Conservation (phyloP, 345 rosid species). For the Melaleuca quinquenervia region DNA sequence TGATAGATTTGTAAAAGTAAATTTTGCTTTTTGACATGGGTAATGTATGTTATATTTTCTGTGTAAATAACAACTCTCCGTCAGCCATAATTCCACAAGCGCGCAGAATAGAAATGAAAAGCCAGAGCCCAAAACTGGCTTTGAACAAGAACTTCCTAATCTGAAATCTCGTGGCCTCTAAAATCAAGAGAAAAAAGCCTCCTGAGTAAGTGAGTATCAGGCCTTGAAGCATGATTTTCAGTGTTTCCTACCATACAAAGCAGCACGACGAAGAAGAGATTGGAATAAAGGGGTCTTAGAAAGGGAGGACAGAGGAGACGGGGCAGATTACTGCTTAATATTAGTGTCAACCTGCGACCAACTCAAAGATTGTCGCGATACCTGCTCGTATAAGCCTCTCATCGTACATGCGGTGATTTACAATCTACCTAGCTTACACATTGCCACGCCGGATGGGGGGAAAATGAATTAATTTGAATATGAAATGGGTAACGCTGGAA, state of each 20-base stretch:
- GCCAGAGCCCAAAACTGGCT: not conserved
- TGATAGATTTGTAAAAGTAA: not conserved
- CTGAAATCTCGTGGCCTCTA: not conserved
- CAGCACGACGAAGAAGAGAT: not conserved
- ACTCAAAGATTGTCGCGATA: not conserved
- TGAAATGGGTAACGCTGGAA: not conserved
- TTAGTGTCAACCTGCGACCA: not conserved
- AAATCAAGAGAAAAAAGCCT: not conserved
- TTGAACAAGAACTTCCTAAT: not conserved
- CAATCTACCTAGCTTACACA: conserved; percentile 7
- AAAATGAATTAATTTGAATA: conserved; percentile 32
- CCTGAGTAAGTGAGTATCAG: not conserved
- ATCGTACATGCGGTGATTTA: conserved; percentile 9
- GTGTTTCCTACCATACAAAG: not conserved
- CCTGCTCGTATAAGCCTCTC: not conserved
- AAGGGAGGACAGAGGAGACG: not conserved
- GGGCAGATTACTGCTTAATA: not conserved
- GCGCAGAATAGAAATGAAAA: not conserved
- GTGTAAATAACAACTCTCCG: not conserved
- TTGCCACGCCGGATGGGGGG: conserved; percentile 10
- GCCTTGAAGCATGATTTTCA: not conserved
- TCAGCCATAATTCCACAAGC: not conserved
- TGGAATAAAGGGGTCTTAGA: not conserved
- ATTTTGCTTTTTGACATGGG: not conserved
- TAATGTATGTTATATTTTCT: not conserved